phyloP scores from a whole-genome alignment of 108 stramenopile genomes.

The Aurantiochytrium sp. region DNA sequence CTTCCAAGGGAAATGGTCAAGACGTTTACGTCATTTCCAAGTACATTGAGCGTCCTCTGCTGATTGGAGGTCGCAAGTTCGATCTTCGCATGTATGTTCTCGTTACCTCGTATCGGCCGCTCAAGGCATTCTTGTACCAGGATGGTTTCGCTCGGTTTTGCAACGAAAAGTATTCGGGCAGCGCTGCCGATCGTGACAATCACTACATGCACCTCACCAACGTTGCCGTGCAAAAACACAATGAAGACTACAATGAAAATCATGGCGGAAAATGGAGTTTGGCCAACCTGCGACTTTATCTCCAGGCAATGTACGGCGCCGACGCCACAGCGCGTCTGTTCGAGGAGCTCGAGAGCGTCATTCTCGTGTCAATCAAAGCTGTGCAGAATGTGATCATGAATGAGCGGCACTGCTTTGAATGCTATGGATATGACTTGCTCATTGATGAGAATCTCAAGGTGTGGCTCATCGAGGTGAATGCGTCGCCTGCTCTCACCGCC shows the following conservation, averaged over 20 bases:
- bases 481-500: slow-evolving; percentile 58
- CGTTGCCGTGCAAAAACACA: slow-evolving; percentile 63
- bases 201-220: slow-evolving; percentile 56
- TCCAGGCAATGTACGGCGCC: slow-evolving; percentile 40
- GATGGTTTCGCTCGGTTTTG: slow-evolving; percentile 66
- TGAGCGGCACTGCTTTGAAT: slow-evolving; percentile 71
- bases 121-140: slow-evolving; percentile 38
- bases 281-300: slow-evolving; percentile 36
- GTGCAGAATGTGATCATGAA: slow-evolving; percentile 60
- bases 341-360: slow-evolving; percentile 47
- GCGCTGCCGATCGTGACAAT: slow-evolving; percentile 42
- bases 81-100: slow-evolving; percentile 64
- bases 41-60: slow-evolving; percentile 68
- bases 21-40: slow-evolving; percentile 50
- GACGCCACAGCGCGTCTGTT: slow-evolving; percentile 44
- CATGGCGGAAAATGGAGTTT: slow-evolving; percentile 66
- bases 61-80: slow-evolving; percentile 71
- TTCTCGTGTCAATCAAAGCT: slow-evolving; percentile 56
- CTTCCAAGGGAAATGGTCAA: background rate
- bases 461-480: slow-evolving; percentile 81
- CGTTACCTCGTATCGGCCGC: slow-evolving; percentile 33
- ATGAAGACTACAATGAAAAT: slow-evolving; percentile 49
- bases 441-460: slow-evolving; percentile 64
- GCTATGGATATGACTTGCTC: slow-evolving; percentile 75
- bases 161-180: slow-evolving; percentile 46